Conservation (phyloP, 441 rosid species). For the Biscutella auriculata region DNA sequence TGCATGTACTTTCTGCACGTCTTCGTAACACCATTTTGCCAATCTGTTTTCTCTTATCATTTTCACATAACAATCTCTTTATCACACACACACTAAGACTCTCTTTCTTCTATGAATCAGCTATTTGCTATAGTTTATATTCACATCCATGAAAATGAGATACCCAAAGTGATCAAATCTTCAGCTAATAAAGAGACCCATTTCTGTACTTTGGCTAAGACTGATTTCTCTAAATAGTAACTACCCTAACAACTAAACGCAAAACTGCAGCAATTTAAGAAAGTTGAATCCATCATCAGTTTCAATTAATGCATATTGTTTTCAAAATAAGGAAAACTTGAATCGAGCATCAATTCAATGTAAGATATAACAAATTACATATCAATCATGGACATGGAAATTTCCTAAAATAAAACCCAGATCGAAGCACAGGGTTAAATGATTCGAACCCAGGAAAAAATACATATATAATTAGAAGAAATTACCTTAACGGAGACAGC, state of each 20-base stretch:
- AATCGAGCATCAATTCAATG: neutral
- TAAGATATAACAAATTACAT: no score
- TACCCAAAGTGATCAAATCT: neutral
- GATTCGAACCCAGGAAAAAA: neutral
- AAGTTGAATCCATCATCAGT: no score
- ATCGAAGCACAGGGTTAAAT: neutral
- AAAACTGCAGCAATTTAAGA: no score
- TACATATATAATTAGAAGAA: no score
- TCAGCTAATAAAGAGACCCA: neutral
- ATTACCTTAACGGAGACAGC: slow-evolving; percentile 63
- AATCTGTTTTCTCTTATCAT: neutral
- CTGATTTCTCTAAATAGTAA: neutral
- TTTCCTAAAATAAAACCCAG: neutral
- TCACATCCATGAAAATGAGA: neutral
- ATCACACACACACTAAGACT: neutral
- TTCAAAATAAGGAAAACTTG: slow-evolving; percentile 1
- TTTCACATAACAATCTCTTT: no score
- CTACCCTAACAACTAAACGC: neutral
- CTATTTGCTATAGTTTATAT: neutral
- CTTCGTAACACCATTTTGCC: no score
- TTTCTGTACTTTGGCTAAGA: no score
- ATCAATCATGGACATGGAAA: neutral
- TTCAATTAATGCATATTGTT: no score
- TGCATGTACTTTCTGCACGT: neutral
- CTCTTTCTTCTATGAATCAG: neutral